phyloP scores from a whole-genome alignment of 257 asterid genomes.

The Solanum dulcamara region DNA sequence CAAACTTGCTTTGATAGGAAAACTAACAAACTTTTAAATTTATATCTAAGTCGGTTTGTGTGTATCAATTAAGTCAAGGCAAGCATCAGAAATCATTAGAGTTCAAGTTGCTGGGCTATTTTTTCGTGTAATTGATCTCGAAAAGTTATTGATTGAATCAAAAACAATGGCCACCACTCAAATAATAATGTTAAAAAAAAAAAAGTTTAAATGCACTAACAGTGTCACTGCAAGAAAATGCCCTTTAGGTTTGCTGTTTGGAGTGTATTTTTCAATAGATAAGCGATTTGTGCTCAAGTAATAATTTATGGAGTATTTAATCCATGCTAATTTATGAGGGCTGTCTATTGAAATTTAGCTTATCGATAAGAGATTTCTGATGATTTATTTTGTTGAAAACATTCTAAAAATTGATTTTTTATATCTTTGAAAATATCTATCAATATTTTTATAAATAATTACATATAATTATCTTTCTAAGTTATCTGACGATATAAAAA shows the following conservation, averaged over 20 bases:
- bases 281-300: not conserved
- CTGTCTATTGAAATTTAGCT: no score
- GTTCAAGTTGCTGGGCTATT: not conserved
- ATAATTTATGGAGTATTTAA: no score
- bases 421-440: not conserved
- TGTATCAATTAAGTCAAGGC: not conserved
- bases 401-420: not conserved
- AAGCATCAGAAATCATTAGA: not conserved
- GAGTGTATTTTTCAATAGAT: no score
- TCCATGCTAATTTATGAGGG: not conserved
- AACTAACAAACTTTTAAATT: not conserved
- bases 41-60: not conserved
- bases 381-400: not conserved
- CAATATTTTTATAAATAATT: not conserved
- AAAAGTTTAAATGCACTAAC: not conserved
- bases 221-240: not conserved
- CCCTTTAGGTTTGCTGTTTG: not conserved
- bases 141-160: not conserved
- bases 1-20: not conserved
- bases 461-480: not conserved
- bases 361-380: not conserved
- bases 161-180: not conserved
- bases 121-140: not conserved
- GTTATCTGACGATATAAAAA: not conserved
- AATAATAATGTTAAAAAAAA: not conserved